Evolutionary conservation across 768 basidiomycete species (phyloP), one percentile per base, ranked within the genome.

Genomic region (Boletus speciosus): DNA sequence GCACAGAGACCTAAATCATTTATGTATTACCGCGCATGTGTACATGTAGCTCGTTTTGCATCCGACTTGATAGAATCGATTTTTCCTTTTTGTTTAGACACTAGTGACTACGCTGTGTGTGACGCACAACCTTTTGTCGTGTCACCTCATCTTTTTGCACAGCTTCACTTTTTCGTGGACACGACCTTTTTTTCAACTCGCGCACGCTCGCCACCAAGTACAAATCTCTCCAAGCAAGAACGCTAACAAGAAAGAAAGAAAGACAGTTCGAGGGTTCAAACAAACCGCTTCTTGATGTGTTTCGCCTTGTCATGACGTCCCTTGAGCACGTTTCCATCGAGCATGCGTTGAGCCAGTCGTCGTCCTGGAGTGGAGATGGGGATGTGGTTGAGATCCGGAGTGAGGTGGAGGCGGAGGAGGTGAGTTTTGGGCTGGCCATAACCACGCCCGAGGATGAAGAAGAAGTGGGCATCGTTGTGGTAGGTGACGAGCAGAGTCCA

Each of bases 21-120:
- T 69, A 67, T 69, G 60, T 66, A 69, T 66, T 57, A 57, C 27
- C 32, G 58, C 59, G 61, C 58, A 57, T 62, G 59, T 69, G 65
- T 71, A 71, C 57, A 62, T 50, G 61, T 69, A 62, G 52, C 27
- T 40, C 39, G 53, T 27, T 47, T 47, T 43, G 8, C 67, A 67
- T 42, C 42, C 19, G 42, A 29, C 46, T 27, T 14, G 27, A 52
- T 54, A 64, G 60, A 69, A 59, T 58, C 34, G 25, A 44, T 19
- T 34, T 41, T 41, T 14, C 47, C 2, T 23, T 19, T 19, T 19
- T 19, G 19, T 19, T 19, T 1, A 19, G 19, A 19, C 19, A 1
- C 19, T 19, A 19, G 19, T 19, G 19, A 19, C 19, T 19, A 19
- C 19, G 19, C 19, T 19, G 19, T 19, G 19, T 19, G 19, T 19